Conservation (phyloP, 768 basidiomycete genomes). For the Xerocomellus chrysenteron region DNA sequence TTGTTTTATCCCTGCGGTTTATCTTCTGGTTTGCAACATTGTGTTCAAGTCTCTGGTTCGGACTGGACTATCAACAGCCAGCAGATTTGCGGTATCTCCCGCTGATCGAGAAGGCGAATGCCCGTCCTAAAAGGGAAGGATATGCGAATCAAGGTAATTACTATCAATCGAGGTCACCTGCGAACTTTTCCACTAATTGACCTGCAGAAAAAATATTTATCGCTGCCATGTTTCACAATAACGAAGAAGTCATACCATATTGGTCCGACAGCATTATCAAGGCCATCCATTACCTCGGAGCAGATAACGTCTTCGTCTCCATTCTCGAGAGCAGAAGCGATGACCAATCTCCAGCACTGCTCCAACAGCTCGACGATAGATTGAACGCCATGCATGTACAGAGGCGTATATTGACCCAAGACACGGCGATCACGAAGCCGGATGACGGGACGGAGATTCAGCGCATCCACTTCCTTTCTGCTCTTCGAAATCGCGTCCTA, state of each 20-base stretch:
- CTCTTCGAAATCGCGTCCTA: slow-evolving; percentile 41
- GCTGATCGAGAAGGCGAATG: slow-evolving; percentile 13
- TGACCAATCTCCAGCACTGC: slow-evolving; percentile 11
- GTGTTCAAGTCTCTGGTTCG: neutral
- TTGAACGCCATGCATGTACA: slow-evolving; percentile 12
- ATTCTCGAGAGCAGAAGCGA: slow-evolving; percentile 39
- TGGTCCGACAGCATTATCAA: slow-evolving; percentile 38
- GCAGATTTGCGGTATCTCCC: slow-evolving; percentile 17
- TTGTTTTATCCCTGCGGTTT: neutral
- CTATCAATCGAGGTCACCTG: too few species aligned
- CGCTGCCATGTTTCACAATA: slow-evolving; percentile 40
- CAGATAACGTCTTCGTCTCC: slow-evolving; percentile 43
- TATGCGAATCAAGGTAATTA: slow-evolving; percentile 15
- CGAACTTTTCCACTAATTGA: neutral
- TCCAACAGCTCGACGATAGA: slow-evolving; percentile 8
- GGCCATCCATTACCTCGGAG: slow-evolving; percentile 39
- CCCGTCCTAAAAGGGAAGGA: slow-evolving; percentile 11
- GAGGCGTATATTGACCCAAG: slow-evolving; percentile 14
- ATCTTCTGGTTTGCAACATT: slow-evolving; percentile 8
- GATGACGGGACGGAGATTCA: neutral
- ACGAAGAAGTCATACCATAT: slow-evolving; percentile 37
- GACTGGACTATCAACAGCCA: neutral
- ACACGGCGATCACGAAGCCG: slow-evolving; percentile 8
- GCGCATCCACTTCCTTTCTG: slow-evolving; percentile 11
- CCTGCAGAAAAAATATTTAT: slow-evolving; percentile 17